phyloP scores from a whole-genome alignment of 352 stramenopile genomes.

The Elongisporangium undulatum region DNA sequence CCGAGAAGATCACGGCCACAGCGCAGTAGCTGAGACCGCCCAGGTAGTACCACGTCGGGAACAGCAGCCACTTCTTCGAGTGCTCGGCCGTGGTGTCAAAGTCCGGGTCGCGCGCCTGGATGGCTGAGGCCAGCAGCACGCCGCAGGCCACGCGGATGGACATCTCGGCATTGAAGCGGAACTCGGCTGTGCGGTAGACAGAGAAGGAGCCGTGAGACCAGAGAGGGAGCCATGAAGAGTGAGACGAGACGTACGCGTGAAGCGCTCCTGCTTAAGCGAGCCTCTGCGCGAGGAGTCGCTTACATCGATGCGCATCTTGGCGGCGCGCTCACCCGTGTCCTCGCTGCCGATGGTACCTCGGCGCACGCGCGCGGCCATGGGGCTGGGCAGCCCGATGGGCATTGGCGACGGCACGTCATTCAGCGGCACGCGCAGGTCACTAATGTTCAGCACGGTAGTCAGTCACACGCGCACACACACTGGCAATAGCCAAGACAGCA shows the following conservation, averaged over 20 bases:
- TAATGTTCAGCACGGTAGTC: no score
- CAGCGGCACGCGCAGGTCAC: no score
- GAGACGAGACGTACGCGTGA: slow-evolving; percentile 16
- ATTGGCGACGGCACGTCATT: no score
- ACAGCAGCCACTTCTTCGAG: slow-evolving; percentile 36
- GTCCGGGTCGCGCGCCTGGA: slow-evolving; percentile 32
- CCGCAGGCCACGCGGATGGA: slow-evolving; percentile 30
- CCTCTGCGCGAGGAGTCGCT: slow-evolving; percentile 10
- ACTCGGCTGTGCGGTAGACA: slow-evolving; percentile 17
- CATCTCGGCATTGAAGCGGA: slow-evolving; percentile 36
- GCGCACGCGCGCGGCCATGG: no score
- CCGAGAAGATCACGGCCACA: slow-evolving; percentile 72
- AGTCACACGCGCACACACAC: no score
- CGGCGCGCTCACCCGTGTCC: slow-evolving; percentile 6
- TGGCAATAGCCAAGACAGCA: no score
- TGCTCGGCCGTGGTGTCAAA: slow-evolving; percentile 14
- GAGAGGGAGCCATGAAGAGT: neutral
- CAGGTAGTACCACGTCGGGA: slow-evolving; percentile 47
- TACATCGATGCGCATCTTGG: slow-evolving; percentile 26
- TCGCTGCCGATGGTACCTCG: slow-evolving; percentile 10
- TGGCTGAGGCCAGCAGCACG: slow-evolving; percentile 30
- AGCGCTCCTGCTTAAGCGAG: slow-evolving; percentile 15
- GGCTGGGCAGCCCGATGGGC: no score
- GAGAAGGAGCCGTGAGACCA: neutral
- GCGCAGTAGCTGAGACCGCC: slow-evolving; percentile 77